Percentiles rank a stretch among this genome's conserved stretches.
Conservation (phyloP, 2,329 filamentous ascomycete species). For the Botryotinia convoluta region DNA sequence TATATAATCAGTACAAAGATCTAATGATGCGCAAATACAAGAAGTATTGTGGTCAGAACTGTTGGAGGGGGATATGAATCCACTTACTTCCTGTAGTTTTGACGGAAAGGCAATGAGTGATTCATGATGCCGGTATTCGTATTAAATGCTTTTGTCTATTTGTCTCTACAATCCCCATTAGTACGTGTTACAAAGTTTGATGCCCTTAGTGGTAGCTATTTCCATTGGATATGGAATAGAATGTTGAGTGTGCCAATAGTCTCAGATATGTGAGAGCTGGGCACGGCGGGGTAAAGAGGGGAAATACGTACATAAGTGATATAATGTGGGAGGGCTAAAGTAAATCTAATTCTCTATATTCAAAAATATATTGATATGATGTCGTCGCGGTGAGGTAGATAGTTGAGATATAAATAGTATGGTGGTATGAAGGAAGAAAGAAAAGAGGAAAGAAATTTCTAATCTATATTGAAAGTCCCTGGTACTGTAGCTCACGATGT, state of each 20-base stretch:
- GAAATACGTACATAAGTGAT: constrained; percentile 3
- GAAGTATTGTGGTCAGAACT: neutral
- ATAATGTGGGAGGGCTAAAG: neutral
- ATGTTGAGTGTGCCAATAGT: neutral
- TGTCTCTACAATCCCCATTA: neutral
- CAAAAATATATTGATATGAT: neutral
- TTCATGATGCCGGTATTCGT: constrained; percentile 15
- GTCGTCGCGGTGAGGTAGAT: neutral
- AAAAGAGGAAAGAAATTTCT: neutral
- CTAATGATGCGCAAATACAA: neutral
- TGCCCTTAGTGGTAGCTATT: neutral
- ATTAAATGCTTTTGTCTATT: neutral
- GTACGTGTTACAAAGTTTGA: neutral
- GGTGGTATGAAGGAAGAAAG: neutral
- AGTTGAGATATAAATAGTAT: neutral
- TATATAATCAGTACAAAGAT: neutral
- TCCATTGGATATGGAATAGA: neutral
- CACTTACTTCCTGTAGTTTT: constrained; percentile 21
- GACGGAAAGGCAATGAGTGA: constrained; percentile 21
- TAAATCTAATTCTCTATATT: neutral
- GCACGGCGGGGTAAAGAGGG: constrained; percentile 21
- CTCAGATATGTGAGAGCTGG: neutral
- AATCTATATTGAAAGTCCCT: constrained; percentile 2
- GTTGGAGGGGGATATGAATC: neutral
- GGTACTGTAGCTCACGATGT: neutral